Evolutionary conservation across 2,329 filamentous ascomycete genomes (phyloP).

Genomic region (Verticillium nonalfalfae): DNA sequence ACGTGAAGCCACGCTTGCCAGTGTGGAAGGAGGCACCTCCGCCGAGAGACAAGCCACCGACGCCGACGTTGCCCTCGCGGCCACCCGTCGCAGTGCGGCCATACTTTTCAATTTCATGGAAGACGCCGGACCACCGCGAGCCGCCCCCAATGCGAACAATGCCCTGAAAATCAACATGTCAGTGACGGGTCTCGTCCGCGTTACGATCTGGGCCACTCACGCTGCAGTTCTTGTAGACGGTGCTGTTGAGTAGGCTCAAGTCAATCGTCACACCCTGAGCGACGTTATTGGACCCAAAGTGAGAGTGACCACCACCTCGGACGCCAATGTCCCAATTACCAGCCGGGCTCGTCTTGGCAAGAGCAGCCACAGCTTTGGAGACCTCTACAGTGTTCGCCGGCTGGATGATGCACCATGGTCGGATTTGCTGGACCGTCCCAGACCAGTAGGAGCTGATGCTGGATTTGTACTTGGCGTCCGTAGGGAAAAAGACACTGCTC

Average conservation of each 20-base stretch:
- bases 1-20: conserved; percentile 24
- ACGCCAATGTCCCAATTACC: conserved; percentile 21
- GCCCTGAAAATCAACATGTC: neutral
- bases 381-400: conserved; percentile 16
- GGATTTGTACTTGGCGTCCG: conserved; percentile 1
- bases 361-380: conserved; percentile 11
- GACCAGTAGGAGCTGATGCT: conserved; percentile 14
- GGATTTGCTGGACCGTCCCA: conserved; percentile 10
- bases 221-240: conserved; percentile 6
- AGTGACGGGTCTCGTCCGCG: no score
- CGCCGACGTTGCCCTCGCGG: conserved; percentile 14
- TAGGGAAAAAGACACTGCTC: conserved; percentile 4
- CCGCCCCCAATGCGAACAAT: conserved; percentile 1
- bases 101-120: neutral
- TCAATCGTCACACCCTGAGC: conserved; percentile 31
- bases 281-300: conserved; percentile 34
- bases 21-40: conserved; percentile 17
- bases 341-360: conserved; percentile 11
- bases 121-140: conserved; percentile 3
- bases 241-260: conserved; percentile 21
- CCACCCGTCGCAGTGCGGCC: conserved; percentile 1
- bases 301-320: conserved; percentile 36
- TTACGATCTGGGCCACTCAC: neutral
- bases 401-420: conserved; percentile 20
- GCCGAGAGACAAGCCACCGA: conserved; percentile 20